These are phyloP conservation scores for Zanthoxylum bungeanum DNA, from an alignment of 345 rosid genomes.

Conservation along the genomic window DNA sequence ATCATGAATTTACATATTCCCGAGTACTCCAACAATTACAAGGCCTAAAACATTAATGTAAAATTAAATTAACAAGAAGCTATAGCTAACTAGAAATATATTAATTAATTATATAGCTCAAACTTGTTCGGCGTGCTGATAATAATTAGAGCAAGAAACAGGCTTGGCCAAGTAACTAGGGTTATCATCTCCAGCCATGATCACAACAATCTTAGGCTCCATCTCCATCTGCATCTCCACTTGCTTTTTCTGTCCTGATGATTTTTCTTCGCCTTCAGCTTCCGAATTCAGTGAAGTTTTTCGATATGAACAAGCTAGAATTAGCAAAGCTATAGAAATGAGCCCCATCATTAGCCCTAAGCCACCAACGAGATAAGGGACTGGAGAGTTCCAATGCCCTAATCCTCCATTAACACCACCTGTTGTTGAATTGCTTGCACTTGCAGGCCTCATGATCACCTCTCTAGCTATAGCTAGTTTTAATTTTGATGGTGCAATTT, in stretches of 20 bases:
- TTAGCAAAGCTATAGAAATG: constrained; percentile 34
- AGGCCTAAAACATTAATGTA: neutral
- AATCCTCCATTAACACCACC: constrained; percentile 9
- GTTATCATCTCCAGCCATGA: constrained; percentile 62
- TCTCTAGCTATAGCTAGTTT: neutral
- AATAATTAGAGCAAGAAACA: neutral
- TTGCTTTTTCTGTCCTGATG: neutral
- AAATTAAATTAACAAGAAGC: neutral
- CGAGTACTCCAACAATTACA: neutral
- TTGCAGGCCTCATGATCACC: constrained; percentile 35
- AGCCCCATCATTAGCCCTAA: constrained; percentile 48
- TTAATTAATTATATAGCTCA: neutral
- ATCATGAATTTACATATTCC: constrained; percentile 2
- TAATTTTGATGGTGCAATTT: neutral
- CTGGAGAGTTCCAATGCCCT: constrained; percentile 37
- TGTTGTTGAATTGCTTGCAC: constrained; percentile 24
- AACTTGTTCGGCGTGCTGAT: constrained; percentile 4
- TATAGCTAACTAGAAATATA: neutral
- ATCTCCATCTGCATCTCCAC: constrained; percentile 33
- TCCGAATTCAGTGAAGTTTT: constrained; percentile 9
- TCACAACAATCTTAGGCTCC: constrained; percentile 68
- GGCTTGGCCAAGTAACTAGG: constrained; percentile 63
- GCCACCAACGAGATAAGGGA: constrained; percentile 50
- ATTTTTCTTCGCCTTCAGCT: constrained; percentile 8
- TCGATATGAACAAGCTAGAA: constrained; percentile 47